A percentile compares a stretch with the other conserved stretches of the same genome.
These are phyloP conservation scores for Aspergillus kassunensis DNA, from an alignment of 495 filamentous ascomycete genomes.

Conservation along the genomic window DNA sequence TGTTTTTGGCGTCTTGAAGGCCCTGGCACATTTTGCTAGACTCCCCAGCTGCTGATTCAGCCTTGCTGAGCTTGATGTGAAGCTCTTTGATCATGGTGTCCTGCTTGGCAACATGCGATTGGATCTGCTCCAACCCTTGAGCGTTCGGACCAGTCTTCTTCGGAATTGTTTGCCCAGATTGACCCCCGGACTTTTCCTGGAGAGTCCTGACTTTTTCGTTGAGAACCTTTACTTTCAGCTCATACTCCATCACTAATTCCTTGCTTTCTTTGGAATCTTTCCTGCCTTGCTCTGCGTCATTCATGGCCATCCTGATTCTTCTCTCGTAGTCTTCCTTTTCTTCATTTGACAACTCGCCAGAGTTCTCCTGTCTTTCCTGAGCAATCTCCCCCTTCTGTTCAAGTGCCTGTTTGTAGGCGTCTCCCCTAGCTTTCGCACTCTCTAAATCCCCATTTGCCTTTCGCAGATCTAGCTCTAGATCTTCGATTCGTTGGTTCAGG, in stretches of 20 bases:
- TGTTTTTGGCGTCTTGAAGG: too few species aligned
- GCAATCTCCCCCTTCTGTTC: too few species aligned
- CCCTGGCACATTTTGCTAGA: too few species aligned
- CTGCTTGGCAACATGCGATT: constrained; percentile 8
- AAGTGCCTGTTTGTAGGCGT: too few species aligned
- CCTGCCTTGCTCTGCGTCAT: constrained; percentile 11
- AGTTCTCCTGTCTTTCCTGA: too few species aligned
- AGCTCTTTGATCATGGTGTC: constrained; percentile 4
- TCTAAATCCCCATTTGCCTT: too few species aligned
- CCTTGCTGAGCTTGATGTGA: background rate
- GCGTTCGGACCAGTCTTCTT: too few species aligned
- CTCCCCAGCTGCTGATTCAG: background rate
- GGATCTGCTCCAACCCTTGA: constrained; percentile 11
- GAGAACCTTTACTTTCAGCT: background rate
- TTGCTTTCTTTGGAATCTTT: too few species aligned
- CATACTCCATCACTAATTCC: too few species aligned
- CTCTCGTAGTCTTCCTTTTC: constrained; percentile 1
- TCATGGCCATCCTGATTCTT: constrained; percentile 8
- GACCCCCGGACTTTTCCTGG: background rate
- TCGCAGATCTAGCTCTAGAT: too few species aligned
- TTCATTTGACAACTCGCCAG: too few species aligned
- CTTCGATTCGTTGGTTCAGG: background rate
- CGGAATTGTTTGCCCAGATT: constrained; percentile 1
- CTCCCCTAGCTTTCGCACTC: too few species aligned
- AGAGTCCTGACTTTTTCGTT: constrained; percentile 10